Evolutionary conservation across 2,329 filamentous ascomycete species (phyloP).

Genomic region (Curvularia hawaiiensis): DNA sequence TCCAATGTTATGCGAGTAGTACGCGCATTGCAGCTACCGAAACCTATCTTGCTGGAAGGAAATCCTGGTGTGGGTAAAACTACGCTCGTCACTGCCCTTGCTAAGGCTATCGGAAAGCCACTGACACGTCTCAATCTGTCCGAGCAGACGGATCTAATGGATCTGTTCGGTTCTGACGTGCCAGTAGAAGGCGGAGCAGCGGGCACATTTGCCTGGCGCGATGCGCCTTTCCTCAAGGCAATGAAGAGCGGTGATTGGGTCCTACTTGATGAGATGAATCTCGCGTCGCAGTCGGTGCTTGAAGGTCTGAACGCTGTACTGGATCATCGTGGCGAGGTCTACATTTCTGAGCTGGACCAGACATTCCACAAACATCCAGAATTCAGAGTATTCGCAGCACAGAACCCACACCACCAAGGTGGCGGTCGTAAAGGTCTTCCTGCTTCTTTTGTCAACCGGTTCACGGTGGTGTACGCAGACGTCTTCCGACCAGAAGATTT

Average conservation of each 20-base stretch:
- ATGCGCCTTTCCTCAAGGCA: constrained; percentile 91
- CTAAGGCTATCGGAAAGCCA: constrained; percentile 77
- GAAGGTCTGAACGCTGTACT: constrained; percentile 96
- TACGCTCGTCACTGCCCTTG: constrained; percentile 84
- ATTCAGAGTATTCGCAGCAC: constrained; percentile 94
- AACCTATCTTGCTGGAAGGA: constrained; percentile 92
- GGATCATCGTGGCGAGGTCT: constrained; percentile 94
- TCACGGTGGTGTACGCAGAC: constrained; percentile 97
- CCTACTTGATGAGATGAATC: constrained; percentile 96
- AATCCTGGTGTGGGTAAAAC: constrained; percentile 99
- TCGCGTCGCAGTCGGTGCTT: constrained; percentile 94
- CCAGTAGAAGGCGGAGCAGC: constrained; percentile 91
- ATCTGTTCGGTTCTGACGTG: constrained; percentile 95
- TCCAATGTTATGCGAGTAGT: constrained; percentile 90
- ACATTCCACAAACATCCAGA: constrained; percentile 87
- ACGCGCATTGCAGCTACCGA: constrained; percentile 83
- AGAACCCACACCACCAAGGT: constrained; percentile 97
- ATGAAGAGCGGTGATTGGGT: constrained; percentile 99
- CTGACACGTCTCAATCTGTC: constrained; percentile 96
- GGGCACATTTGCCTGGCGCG: constrained; percentile 92
- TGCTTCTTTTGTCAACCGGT: constrained; percentile 95
- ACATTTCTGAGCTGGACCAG: constrained; percentile 92
- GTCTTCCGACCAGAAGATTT: constrained; percentile 83
- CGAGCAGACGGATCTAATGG: constrained; percentile 97
- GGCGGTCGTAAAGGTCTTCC: constrained; percentile 94